A percentile compares a stretch with the other conserved stretches of the same genome.
Conservation (phyloP, 495 filamentous ascomycete genomes). For the Penicillium roqueforti region DNA sequence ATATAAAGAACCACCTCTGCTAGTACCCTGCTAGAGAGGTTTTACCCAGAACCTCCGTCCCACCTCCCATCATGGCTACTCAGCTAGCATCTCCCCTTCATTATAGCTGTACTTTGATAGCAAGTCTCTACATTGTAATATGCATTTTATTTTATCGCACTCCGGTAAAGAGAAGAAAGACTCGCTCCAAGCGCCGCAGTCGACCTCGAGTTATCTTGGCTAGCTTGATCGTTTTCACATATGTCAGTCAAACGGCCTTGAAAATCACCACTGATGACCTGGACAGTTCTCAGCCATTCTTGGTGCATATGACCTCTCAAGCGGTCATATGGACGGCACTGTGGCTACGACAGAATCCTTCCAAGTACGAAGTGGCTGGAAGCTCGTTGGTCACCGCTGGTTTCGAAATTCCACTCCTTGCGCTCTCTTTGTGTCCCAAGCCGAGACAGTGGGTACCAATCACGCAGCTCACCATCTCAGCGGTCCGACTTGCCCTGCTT, state of each 20-base stretch:
- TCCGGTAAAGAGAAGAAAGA: neutral
- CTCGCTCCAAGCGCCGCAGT: neutral
- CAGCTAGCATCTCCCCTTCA: conserved; percentile 4
- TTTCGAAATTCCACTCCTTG: conserved; percentile 11
- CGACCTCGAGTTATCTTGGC: neutral
- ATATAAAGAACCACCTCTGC: neutral
- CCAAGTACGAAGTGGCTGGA: conserved; percentile 8
- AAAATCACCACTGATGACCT: conserved; percentile 2
- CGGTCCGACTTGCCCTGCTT: conserved; percentile 1
- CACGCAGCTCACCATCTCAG: neutral
- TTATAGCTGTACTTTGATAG: conserved; percentile 3
- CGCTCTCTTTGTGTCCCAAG: conserved; percentile 1
- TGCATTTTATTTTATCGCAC: neutral
- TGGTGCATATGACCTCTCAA: conserved; percentile 11
- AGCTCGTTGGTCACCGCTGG: conserved; percentile 6
- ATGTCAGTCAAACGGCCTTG: conserved; percentile 1
- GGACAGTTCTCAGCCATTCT: conserved; percentile 3
- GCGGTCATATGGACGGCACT: conserved; percentile 2
- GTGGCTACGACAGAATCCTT: conserved; percentile 1
- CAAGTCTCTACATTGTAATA: conserved; percentile 1
- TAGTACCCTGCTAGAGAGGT: neutral
- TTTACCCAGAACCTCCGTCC: neutral
- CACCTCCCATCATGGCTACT: conserved; percentile 1
- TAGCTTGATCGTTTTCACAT: conserved; percentile 4
- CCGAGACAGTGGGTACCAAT: conserved; percentile 7